A percentile compares a stretch with the other conserved stretches of the same genome.
Conservation (phyloP, 352 stramenopile genomes). For the Phytophthora quininea region DNA sequence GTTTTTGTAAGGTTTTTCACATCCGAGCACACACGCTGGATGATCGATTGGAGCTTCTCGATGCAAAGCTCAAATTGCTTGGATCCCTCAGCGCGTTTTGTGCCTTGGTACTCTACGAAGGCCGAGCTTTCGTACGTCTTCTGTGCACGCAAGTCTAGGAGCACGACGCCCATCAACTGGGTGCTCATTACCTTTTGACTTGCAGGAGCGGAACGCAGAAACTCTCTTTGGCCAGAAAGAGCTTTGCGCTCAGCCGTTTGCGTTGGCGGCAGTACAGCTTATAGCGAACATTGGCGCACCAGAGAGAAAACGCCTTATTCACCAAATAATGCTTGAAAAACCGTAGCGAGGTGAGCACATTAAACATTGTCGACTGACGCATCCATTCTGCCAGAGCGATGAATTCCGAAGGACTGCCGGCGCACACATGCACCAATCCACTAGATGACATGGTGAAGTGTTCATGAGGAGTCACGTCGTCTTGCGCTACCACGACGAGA, state of each 20-base stretch:
- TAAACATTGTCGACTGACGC: slow-evolving; percentile 94
- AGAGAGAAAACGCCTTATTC: slow-evolving; percentile 91
- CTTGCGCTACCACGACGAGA: slow-evolving; percentile 85
- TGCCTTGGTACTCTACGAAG: slow-evolving; percentile 92
- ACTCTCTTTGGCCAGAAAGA: slow-evolving; percentile 92
- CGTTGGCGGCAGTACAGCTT: slow-evolving; percentile 92
- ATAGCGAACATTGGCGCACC: slow-evolving; percentile 89
- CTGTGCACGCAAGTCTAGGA: slow-evolving; percentile 83
- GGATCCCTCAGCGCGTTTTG: slow-evolving; percentile 82
- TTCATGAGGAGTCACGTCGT: slow-evolving; percentile 77
- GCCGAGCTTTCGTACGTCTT: slow-evolving; percentile 89
- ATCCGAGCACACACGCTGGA: slow-evolving; percentile 90
- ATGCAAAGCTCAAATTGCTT: slow-evolving; percentile 93
- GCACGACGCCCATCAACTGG: slow-evolving; percentile 81
- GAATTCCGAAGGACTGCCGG: slow-evolving; percentile 90
- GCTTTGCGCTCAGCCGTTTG: slow-evolving; percentile 72
- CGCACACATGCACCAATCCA: slow-evolving; percentile 76
- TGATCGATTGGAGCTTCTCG: slow-evolving; percentile 90
- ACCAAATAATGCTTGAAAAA: slow-evolving; percentile 96
- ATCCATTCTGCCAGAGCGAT: slow-evolving; percentile 95
- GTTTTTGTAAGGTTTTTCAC: slow-evolving; percentile 89
- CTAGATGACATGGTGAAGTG: slow-evolving; percentile 93
- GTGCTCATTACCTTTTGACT: slow-evolving; percentile 90
- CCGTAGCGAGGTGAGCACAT: slow-evolving; percentile 92
- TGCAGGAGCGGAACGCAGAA: slow-evolving; percentile 90